Percentiles rank a stretch among this genome's conserved stretches.
Conservation (phyloP, 2,329 filamentous ascomycete genomes). For the Septoria linicola region DNA sequence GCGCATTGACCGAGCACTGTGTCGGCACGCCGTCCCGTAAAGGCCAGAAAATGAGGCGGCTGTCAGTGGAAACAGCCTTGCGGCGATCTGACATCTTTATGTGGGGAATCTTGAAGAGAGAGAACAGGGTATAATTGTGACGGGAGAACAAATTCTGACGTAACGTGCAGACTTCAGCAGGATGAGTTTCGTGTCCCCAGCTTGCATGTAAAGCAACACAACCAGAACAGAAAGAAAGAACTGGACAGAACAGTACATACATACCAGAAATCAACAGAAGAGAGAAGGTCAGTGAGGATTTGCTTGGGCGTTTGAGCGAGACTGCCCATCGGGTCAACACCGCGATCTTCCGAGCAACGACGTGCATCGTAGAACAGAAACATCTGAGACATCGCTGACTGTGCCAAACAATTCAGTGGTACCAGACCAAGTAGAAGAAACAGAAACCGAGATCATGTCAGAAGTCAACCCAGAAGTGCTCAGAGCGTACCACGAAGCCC, state of each 20-base stretch:
- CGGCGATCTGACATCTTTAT: constrained; percentile 12
- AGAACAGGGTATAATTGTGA: constrained; percentile 1
- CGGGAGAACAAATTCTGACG: constrained; percentile 7
- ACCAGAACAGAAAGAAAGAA: background rate
- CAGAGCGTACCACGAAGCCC: constrained; percentile 7
- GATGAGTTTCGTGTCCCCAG: background rate
- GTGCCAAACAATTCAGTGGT: background rate
- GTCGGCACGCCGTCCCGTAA: background rate
- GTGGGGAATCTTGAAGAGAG: constrained; percentile 1
- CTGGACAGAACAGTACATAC: background rate
- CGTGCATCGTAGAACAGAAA: no score
- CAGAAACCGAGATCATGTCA: background rate
- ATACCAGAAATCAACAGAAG: background rate
- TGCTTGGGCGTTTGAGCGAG: no score
- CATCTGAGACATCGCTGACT: no score
- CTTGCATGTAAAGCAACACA: background rate
- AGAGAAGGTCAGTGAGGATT: background rate
- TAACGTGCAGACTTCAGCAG: constrained; percentile 1
- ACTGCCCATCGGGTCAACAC: no score
- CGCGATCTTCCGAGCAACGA: no score
- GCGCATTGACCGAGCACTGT: no score
- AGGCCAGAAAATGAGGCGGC: constrained; percentile 3
- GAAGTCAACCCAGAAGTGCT: constrained; percentile 12
- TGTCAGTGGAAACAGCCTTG: background rate
- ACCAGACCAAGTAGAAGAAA: background rate